A percentile compares a stretch with the other conserved stretches of the same genome.
Conservation (phyloP, 2,329 filamentous ascomycete genomes). For the Thelonectria rubi region DNA sequence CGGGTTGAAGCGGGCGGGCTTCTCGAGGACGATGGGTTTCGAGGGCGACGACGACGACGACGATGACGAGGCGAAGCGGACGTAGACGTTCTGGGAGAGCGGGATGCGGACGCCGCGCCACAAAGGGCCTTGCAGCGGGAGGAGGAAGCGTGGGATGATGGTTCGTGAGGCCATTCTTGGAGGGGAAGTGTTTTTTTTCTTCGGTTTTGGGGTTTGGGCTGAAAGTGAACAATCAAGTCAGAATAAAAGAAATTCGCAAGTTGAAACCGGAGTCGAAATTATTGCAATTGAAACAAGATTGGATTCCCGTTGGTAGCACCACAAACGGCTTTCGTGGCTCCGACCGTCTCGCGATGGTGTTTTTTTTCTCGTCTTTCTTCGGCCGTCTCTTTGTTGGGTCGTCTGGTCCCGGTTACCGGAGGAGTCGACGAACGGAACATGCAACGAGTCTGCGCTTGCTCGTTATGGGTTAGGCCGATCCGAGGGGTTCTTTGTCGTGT, state of each 20-base stretch:
- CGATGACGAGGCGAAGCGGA: constrained; percentile 47
- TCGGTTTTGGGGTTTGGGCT: not conserved
- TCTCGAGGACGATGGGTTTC: constrained; percentile 78
- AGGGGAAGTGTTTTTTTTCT: constrained; percentile 24
- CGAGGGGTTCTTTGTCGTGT: not conserved
- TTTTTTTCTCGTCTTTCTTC: constrained; percentile 2
- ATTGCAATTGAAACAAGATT: not conserved
- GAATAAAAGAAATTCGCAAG: not conserved
- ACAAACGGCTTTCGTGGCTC: not conserved
- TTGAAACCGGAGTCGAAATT: not conserved
- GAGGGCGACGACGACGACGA: constrained; percentile 37
- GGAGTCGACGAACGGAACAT: constrained; percentile 13
- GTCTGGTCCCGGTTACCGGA: constrained; percentile 10
- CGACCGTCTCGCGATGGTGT: constrained; percentile 1
- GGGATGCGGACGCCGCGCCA: constrained; percentile 58
- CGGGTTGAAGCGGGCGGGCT: constrained; percentile 89
- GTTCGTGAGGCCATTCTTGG: constrained; percentile 57
- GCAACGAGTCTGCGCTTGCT: constrained; percentile 5
- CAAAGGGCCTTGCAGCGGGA: constrained; percentile 67
- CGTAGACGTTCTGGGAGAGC: constrained; percentile 47
- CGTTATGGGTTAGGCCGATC: constrained; percentile 6
- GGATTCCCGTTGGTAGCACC: not conserved
- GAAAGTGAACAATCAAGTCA: too few species aligned
- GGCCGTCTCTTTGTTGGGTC: too few species aligned
- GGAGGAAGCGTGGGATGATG: constrained; percentile 72